Percentiles rank a stretch among this genome's conserved stretches.
These are phyloP conservation scores for Candida namnaoensis DNA, from an alignment of 805 yeast species.

Conservation along the genomic window DNA sequence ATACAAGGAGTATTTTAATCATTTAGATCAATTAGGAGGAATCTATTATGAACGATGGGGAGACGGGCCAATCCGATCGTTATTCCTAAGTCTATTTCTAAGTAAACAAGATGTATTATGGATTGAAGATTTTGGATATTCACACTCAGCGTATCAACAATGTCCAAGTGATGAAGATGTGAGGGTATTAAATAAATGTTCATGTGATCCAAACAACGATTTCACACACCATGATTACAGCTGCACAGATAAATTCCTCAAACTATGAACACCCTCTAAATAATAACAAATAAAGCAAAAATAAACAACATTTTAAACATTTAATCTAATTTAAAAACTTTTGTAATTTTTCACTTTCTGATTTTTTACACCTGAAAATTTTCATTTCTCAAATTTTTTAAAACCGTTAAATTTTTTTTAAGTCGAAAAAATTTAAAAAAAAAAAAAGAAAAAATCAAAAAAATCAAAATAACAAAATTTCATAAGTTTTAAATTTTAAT, in stretches of 20 bases:
- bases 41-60: slow-evolving; percentile 89
- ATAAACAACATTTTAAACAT: too few species aligned
- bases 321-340: too few species aligned
- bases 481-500: too few species aligned
- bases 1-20: slow-evolving; percentile 57
- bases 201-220: slow-evolving; percentile 64
- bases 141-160: slow-evolving; percentile 65
- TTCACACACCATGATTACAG: slow-evolving; percentile 66
- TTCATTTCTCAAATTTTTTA: too few species aligned
- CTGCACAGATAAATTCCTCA: slow-evolving; percentile 55
- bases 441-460: too few species aligned
- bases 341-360: too few species aligned
- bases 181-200: slow-evolving; percentile 56
- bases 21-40: slow-evolving; percentile 66
- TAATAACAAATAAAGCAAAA: too few species aligned
- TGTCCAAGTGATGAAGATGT: slow-evolving; percentile 63
- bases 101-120: slow-evolving; percentile 58
- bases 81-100: slow-evolving; percentile 68
- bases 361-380: too few species aligned
- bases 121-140: slow-evolving; percentile 76
- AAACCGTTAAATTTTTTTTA: too few species aligned
- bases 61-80: slow-evolving; percentile 82
- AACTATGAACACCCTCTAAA: slow-evolving; percentile 6
- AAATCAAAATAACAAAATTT: too few species aligned
- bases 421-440: too few species aligned